Conservation (phyloP, 768 basidiomycete genomes). For the Leccinum incarnatum region DNA sequence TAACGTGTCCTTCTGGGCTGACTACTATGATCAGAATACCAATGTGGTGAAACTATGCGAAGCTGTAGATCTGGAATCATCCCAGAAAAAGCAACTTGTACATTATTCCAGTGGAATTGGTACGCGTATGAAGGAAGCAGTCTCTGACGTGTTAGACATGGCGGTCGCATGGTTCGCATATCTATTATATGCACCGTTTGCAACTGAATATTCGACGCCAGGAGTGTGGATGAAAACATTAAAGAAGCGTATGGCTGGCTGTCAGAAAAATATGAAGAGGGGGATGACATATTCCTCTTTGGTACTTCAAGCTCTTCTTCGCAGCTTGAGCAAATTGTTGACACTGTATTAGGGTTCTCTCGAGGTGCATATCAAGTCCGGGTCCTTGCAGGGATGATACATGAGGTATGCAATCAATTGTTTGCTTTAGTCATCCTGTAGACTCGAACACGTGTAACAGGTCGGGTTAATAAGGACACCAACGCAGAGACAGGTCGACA, state of each 20-base stretch:
- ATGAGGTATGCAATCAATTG: neutral
- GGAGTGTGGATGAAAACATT: neutral
- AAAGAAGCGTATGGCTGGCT: neutral
- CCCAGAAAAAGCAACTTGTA: conserved; percentile 19
- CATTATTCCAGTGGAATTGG: conserved; percentile 37
- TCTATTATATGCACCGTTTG: neutral
- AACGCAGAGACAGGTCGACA: neutral
- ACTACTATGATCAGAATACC: neutral
- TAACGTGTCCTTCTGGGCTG: neutral
- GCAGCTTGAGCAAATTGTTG: neutral
- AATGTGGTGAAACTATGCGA: neutral
- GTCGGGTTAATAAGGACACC: neutral
- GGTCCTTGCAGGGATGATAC: neutral
- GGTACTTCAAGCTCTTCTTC: neutral
- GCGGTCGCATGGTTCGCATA: neutral
- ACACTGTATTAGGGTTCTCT: neutral
- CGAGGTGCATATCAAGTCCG: conserved; percentile 1
- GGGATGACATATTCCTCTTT: neutral
- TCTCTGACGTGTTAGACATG: conserved; percentile 14
- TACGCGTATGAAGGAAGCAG: conserved; percentile 17
- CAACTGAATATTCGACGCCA: neutral
- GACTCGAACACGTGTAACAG: neutral
- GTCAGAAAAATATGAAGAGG: neutral
- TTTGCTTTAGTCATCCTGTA: neutral
- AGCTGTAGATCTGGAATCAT: conserved; percentile 8